These are phyloP conservation scores for Naganishia albida DNA, from an alignment of 1,284 basidiomycete species.

Conservation along the genomic window DNA sequence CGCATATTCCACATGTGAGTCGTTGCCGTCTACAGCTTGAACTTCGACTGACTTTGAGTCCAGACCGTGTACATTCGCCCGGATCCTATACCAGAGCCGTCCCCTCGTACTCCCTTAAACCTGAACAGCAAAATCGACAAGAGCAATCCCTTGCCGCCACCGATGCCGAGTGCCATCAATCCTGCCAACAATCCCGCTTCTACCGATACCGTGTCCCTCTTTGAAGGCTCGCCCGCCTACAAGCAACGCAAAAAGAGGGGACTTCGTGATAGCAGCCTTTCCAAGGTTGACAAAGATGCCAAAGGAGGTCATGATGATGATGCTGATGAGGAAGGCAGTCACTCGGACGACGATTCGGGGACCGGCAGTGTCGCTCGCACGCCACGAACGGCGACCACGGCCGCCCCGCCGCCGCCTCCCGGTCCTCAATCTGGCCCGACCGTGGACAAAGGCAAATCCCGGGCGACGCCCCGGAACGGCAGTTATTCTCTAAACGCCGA, in stretches of 20 bases:
- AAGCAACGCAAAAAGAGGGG: constrained; percentile 80
- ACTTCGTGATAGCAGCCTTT: constrained; percentile 30
- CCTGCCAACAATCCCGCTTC: constrained; percentile 26
- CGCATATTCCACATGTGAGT: constrained; percentile 6
- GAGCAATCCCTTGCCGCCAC: neutral
- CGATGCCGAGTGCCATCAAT: constrained; percentile 27
- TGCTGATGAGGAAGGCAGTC: constrained; percentile 24
- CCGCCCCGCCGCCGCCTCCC: neutral
- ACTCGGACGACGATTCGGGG: constrained; percentile 9
- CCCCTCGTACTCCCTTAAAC: neutral
- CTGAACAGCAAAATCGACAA: neutral
- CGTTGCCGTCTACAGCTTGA: neutral
- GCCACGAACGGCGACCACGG: neutral
- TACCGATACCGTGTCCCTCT: constrained; percentile 64
- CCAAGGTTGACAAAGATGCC: constrained; percentile 31
- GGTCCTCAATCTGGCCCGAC: neutral
- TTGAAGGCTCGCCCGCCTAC: constrained; percentile 78
- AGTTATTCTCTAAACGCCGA: neutral
- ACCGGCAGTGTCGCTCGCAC: neutral
- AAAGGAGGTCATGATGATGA: constrained; percentile 15
- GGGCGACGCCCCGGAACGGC: neutral
- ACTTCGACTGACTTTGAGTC: neutral
- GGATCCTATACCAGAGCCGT: neutral
- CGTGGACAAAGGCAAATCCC: neutral
- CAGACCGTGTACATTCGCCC: neutral